These are phyloP conservation scores for Pseudogymnoascus sp. DNA, from an alignment of 2,329 filamentous ascomycete genomes.

Conservation along the genomic window DNA sequence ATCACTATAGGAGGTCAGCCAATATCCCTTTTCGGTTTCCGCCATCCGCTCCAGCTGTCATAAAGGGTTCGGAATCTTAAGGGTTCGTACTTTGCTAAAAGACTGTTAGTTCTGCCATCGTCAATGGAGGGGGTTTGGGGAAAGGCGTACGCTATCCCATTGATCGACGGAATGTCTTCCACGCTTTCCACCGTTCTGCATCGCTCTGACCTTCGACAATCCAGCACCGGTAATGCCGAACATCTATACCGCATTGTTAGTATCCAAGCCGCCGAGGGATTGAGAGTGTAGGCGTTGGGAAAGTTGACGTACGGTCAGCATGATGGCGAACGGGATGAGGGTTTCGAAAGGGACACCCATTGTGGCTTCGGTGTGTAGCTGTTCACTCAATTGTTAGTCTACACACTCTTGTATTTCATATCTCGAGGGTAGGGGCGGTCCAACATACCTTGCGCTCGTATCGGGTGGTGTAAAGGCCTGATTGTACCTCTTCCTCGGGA, in stretches of 20 bases:
- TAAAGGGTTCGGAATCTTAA: neutral
- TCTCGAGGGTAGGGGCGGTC: neutral
- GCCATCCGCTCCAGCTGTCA: slow-evolving; percentile 16
- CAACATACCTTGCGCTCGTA: slow-evolving; percentile 6
- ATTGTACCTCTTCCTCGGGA: slow-evolving; percentile 1
- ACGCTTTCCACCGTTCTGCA: slow-evolving; percentile 33
- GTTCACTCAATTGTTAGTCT: neutral
- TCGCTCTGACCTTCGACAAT: slow-evolving; percentile 30
- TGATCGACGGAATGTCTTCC: slow-evolving; percentile 31
- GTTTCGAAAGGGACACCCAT: slow-evolving; percentile 36
- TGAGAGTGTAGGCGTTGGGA: neutral
- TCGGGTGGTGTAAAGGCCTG: slow-evolving; percentile 10
- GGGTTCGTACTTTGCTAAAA: slow-evolving; percentile 28
- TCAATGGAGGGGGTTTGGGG: slow-evolving; percentile 7
- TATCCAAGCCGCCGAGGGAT: neutral
- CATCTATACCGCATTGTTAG: slow-evolving; percentile 28
- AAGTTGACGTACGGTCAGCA: slow-evolving; percentile 27
- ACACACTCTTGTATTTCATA: neutral
- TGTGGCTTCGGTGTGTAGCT: slow-evolving; percentile 15
- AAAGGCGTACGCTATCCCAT: slow-evolving; percentile 32
- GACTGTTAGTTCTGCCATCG: slow-evolving; percentile 19
- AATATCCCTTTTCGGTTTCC: neutral
- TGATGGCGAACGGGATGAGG: slow-evolving; percentile 34
- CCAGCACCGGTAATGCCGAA: slow-evolving; percentile 32
- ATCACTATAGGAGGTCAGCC: slow-evolving; percentile 28